Evolutionary conservation across 2,329 filamentous ascomycete species (phyloP).

Genomic region (Trichoderma citrinoviride): DNA sequence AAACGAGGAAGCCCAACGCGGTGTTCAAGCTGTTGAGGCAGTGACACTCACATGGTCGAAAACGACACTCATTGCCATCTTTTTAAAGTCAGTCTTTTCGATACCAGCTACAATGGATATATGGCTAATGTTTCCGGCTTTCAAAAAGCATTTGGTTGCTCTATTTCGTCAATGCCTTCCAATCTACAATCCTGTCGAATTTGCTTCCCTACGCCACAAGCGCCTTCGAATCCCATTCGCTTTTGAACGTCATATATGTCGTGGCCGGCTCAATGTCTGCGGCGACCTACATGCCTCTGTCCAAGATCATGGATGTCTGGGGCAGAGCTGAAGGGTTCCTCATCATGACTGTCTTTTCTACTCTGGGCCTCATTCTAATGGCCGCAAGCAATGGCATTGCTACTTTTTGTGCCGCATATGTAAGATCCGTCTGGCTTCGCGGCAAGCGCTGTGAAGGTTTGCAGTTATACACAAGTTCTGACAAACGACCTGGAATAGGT

Average conservation of each 20-base stretch:
- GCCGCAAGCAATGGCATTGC: constrained; percentile 49
- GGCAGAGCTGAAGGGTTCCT: constrained; percentile 60
- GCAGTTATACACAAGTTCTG: neutral
- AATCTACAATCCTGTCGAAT: constrained; percentile 42
- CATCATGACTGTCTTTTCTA: constrained; percentile 49
- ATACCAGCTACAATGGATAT: neutral
- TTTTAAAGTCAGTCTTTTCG: constrained; percentile 33
- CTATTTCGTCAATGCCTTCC: constrained; percentile 51
- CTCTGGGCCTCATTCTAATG: constrained; percentile 56
- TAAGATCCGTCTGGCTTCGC: neutral
- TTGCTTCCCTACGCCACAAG: constrained; percentile 49
- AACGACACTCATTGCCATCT: constrained; percentile 33
- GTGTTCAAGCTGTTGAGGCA: constrained; percentile 44
- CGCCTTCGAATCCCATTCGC: constrained; percentile 51
- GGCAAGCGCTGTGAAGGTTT: too few species aligned
- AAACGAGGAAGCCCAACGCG: constrained; percentile 32
- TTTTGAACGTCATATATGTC: constrained; percentile 52
- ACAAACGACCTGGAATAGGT: constrained; percentile 39
- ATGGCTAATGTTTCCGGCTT: constrained; percentile 14
- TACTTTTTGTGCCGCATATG: constrained; percentile 49
- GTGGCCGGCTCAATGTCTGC: constrained; percentile 54
- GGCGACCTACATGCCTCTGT: constrained; percentile 59
- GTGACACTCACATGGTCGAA: constrained; percentile 43
- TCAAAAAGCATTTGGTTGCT: constrained; percentile 44
- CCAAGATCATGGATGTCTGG: constrained; percentile 63